Evolutionary conservation across 2,329 filamentous ascomycete genomes (phyloP), one percentile per base, ranked within the genome.

Genomic region (Hypoxylon sp.): DNA sequence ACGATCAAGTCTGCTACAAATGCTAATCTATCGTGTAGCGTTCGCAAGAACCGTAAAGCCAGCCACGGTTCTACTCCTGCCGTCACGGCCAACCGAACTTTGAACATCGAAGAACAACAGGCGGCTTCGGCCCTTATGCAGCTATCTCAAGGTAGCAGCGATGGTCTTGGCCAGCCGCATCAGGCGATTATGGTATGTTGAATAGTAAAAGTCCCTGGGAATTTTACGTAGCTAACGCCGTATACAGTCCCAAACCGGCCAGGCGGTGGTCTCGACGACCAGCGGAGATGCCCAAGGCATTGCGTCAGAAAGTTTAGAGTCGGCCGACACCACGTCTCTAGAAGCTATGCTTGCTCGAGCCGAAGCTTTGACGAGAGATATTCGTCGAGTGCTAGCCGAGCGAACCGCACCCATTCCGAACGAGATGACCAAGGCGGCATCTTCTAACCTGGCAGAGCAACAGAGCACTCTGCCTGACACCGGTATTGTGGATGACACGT

Each of bases 111-210:
- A 48, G 84, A 90, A 71, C 82, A 88, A 69, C 87, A 90, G 69
- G 82, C 86, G 38, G 87, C 86, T 3, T 79, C 91, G 58, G 86
- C 85, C 58, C 78, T 92, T 26, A 78, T 82, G 40, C 81, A 83
- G 60, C 76, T 91, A 43, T 79, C 78, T 51, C 78, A 79, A 63
- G 77, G 80, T 60, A 74, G 74, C 49, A 78, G 81, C 20, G 76
- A 83, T 46, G 77, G 78, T 26, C 70, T 87, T 46, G 75, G 80
- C 55, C 77, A 78, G 46, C 79, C 91, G 55, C 78, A 87, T 48
- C 78, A 84, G 58, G 80, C 83, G 49, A 78, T 91, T 62, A 78
- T 89, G 63, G 87, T 90, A 78, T 79, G 86, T 82, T 62, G 54
- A 55, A 35, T 15, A 13, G 24, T 0, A 29, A 47, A 31, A 1